Conservation (phyloP, 2,329 filamentous ascomycete species). For the Cladosporium sp. region DNA sequence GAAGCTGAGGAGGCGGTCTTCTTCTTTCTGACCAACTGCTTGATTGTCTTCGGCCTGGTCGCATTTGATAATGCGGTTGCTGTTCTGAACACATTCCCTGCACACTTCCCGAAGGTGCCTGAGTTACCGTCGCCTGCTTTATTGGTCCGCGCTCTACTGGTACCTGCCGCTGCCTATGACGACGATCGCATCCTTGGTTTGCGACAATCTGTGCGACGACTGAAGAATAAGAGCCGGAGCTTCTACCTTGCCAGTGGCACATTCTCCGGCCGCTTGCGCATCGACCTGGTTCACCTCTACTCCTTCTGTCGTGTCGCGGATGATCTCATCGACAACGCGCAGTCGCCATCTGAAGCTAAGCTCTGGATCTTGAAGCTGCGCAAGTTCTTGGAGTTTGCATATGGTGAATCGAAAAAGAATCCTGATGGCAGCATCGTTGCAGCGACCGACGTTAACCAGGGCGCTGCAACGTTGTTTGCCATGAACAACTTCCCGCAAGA, state of each 20-base stretch:
- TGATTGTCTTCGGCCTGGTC: conserved; percentile 66
- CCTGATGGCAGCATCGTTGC: conserved; percentile 23
- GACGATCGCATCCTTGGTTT: conserved; percentile 55
- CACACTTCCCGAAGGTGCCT: conserved; percentile 50
- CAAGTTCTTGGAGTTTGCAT: conserved; percentile 54
- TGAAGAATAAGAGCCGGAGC: conserved; percentile 64
- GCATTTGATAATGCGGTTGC: conserved; percentile 67
- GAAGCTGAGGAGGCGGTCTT: conserved; percentile 73
- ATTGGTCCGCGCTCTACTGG: conserved; percentile 51
- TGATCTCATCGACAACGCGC: conserved; percentile 66
- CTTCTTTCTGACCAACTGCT: conserved; percentile 64
- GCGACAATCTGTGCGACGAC: conserved; percentile 53
- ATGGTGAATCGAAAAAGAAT: conserved; percentile 31
- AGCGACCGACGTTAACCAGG: conserved; percentile 28
- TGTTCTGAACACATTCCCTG: conserved; percentile 60
- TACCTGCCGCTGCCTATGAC: conserved; percentile 51
- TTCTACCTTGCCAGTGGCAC: conserved; percentile 69
- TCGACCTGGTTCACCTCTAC: conserved; percentile 66
- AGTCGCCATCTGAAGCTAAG: conserved; percentile 48
- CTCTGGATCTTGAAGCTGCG: conserved; percentile 58
- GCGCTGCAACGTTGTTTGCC: conserved; percentile 37
- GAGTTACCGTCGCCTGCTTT: conserved; percentile 46
- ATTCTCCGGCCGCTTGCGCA: conserved; percentile 63
- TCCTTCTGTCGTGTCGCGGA: conserved; percentile 72
- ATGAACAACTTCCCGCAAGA: conserved; percentile 49